Percentiles rank a stretch among this genome's conserved stretches.
These are phyloP conservation scores for Schwanniomyces etchellsii DNA, from an alignment of 1,139 yeast species.

Conservation along the genomic window DNA sequence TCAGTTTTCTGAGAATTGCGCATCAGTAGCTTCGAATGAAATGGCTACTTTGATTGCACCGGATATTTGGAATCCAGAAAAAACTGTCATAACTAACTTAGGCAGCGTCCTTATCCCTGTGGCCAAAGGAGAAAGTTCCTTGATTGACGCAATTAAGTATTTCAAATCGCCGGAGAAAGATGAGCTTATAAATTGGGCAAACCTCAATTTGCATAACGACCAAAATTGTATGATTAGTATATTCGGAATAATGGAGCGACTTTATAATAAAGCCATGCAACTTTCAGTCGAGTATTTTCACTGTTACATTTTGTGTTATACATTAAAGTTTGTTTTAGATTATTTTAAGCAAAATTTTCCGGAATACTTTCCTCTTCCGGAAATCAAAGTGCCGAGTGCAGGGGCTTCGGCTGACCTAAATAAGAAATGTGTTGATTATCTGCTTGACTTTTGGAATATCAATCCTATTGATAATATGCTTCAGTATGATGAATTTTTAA, in stretches of 20 bases:
- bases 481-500: constrained; percentile 1
- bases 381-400: background rate
- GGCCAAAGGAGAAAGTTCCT: constrained; percentile 13
- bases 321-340: constrained; percentile 2
- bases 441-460: constrained; percentile 1
- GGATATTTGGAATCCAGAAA: constrained; percentile 9
- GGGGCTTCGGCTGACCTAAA: background rate
- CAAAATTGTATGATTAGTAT: constrained; percentile 5
- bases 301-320: constrained; percentile 2
- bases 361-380: constrained; percentile 2
- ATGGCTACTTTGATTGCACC: constrained; percentile 16
- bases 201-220: constrained; percentile 8
- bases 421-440: background rate
- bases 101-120: constrained; percentile 8
- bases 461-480: background rate
- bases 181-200: constrained; percentile 21
- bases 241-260: constrained; percentile 2
- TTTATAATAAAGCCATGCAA: constrained; percentile 2
- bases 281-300: constrained; percentile 2
- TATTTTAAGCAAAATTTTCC: constrained; percentile 2
- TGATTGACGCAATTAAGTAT: constrained; percentile 8
- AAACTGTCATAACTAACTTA: constrained; percentile 8
- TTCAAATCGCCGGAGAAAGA: constrained; percentile 21
- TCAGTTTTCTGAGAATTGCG: constrained; percentile 11
- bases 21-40: constrained; percentile 13